Percentiles rank a stretch among this genome's conserved stretches.
Evolutionary conservation across 257 asterid genomes (phyloP).

Genomic region (Perilla frutescens): DNA sequence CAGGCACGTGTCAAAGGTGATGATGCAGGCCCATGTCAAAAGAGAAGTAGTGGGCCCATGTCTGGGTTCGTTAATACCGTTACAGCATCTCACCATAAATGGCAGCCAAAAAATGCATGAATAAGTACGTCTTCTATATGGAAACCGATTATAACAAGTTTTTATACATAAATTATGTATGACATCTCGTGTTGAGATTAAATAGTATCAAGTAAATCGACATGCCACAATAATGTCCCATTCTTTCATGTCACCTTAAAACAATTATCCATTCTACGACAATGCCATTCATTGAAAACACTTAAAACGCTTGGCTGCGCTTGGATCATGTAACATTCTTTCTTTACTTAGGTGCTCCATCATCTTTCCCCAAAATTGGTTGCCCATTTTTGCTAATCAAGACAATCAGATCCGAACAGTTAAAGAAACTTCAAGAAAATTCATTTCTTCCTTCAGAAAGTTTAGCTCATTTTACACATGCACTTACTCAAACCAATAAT

Average conservation of each 20-base stretch:
- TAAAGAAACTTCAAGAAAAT: not conserved
- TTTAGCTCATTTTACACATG: conserved; percentile 18
- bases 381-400: conserved; percentile 5
- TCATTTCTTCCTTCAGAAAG: not conserved
- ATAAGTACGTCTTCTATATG: not conserved
- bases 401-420: conserved; percentile 25
- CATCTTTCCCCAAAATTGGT: not conserved
- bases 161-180: not conserved
- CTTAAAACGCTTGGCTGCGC: not conserved
- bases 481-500: conserved; percentile 16
- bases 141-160: not conserved
- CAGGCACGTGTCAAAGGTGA: not conserved
- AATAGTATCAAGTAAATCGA: conserved; percentile 5
- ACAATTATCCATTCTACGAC: not conserved
- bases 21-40: not conserved
- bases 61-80: conserved; percentile 17
- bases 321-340: conserved; percentile 7
- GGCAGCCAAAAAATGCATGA: not conserved
- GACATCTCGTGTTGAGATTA: not conserved
- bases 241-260: not conserved
- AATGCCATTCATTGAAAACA: not conserved
- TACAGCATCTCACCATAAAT: not conserved
- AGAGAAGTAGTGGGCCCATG: not conserved
- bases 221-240: conserved; percentile 5
- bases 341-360: not conserved